Percentiles rank a stretch among this genome's conserved stretches.
Conservation (phyloP, 345 rosid genomes). For the Populus ilicifolia region DNA sequence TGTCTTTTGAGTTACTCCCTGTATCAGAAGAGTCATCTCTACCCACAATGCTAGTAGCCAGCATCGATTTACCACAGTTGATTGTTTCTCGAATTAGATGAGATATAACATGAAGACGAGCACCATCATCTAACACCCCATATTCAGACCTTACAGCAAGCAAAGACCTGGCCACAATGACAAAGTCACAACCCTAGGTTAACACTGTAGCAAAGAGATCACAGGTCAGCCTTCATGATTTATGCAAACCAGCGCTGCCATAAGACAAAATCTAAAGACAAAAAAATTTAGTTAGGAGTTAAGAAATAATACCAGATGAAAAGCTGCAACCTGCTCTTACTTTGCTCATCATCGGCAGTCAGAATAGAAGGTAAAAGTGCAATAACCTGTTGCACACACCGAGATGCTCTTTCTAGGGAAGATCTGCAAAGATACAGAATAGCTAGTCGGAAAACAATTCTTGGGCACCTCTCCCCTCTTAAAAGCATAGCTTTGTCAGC, state of each 20-base stretch:
- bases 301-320: constrained; percentile 60
- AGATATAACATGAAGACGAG: constrained; percentile 85
- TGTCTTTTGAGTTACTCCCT: constrained; percentile 59
- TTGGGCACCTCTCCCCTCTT: constrained; percentile 89
- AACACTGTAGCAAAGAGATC: background rate
- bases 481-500: constrained; percentile 92
- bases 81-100: constrained; percentile 89
- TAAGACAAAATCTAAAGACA: background rate
- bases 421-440: constrained; percentile 73
- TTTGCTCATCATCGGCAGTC: constrained; percentile 80
- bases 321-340: constrained; percentile 83
- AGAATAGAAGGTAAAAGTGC: constrained; percentile 77
- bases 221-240: background rate
- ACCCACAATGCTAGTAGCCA: constrained; percentile 66
- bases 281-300: background rate
- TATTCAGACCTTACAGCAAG: constrained; percentile 74
- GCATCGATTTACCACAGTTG: constrained; percentile 71
- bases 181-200: constrained; percentile 12
- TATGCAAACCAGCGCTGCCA: background rate
- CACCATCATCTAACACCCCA: constrained; percentile 77
- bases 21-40: constrained; percentile 66
- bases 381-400: constrained; percentile 77
- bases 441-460: constrained; percentile 80
- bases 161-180: constrained; percentile 55
- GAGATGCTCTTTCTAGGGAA: constrained; percentile 80